Percentiles rank a stretch among this genome's conserved stretches.
phyloP scores from a whole-genome alignment of 257 asterid species.

The Gardenia jasminoides region DNA sequence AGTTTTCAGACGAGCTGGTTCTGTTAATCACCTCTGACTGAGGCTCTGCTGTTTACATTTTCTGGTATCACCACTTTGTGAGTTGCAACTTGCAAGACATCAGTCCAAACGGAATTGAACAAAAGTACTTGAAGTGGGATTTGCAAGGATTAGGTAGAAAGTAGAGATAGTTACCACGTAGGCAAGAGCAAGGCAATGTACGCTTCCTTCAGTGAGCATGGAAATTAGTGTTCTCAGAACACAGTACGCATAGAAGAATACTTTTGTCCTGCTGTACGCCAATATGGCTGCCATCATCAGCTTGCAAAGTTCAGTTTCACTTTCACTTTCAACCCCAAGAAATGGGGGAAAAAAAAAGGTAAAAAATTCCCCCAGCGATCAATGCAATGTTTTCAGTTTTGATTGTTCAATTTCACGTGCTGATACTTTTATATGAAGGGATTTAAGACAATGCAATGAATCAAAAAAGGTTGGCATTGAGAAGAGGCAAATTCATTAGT shows the following conservation, averaged over 20 bases:
- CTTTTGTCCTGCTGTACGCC: constrained; percentile 65
- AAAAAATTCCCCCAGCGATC: too few species aligned
- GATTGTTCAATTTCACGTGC: too few species aligned
- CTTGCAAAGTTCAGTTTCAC: not conserved
- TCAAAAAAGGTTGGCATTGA: too few species aligned
- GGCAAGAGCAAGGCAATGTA: constrained; percentile 80
- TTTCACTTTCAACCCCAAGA: too few species aligned
- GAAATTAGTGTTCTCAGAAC: constrained; percentile 58
- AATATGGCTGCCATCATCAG: constrained; percentile 45
- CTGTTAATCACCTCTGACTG: not conserved
- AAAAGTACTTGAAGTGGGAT: not conserved
- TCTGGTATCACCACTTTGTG: not conserved
- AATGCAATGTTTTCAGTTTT: too few species aligned
- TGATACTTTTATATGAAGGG: too few species aligned
- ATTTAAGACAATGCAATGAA: too few species aligned
- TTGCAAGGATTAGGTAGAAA: too few species aligned
- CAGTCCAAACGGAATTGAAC: not conserved
- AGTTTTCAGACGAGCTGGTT: not conserved
- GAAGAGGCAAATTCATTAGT: too few species aligned
- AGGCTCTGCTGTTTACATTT: not conserved
- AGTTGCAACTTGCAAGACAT: not conserved
- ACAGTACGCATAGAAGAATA: constrained; percentile 64
- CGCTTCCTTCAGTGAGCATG: constrained; percentile 81
- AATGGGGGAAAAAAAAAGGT: too few species aligned
- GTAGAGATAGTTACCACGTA: constrained; percentile 52